Base-by-base conservation (phyloP, 352 stramenopile species). In the Nothophytophthora sp. region DNA sequence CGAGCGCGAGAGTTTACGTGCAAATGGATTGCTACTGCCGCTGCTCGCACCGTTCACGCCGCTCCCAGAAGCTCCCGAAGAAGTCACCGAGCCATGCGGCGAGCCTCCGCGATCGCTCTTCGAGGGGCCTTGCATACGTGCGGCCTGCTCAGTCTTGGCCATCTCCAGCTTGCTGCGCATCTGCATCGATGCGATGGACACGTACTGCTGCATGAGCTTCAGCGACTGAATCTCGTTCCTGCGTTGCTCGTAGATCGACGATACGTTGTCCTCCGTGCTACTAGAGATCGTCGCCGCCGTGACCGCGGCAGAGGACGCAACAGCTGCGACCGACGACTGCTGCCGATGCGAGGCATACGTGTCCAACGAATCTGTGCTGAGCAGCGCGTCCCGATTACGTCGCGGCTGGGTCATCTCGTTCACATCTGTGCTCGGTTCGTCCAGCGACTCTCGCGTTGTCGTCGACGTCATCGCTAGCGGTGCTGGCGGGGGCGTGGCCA, bases 121-220 rank as follows among this genome's bases (percentile, higher is more conserved):
- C 9, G 50, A 50, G 35, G 69, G 60, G 1, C 67, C 64, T 58
- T 89, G 76, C 69, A 93, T 86, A 23, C 80, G 65, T 4, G 75
- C 80, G 19, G 66, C 69, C 61, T 95, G 86, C 52, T 96, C 86
- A 0, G 77, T 90, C 24, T 91, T 80, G 8, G 80, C 76, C 29
- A 94, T 67, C 57, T 96, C 76, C 57, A 96, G 78, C 47, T 94
- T 96, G 44, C 76, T 93, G n/a, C 77, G 73, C 86, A 96, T 94
- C 50, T 96, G 86, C 71, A 88, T 92, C 30, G 86, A 96, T 4
- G 86, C 86, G 47, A 93, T 90, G 8, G 71, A 77, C 10, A 96
- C 83, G 43, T 96, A 96, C 54, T 96, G 73, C 42, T 93, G 78
- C 78, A 96, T 94, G 11, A 96, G 69, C 46, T 88, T 88, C 7